These are phyloP conservation scores for Monosporascus sp. DNA, from an alignment of 2,329 filamentous ascomycete genomes.

Conservation along the genomic window DNA sequence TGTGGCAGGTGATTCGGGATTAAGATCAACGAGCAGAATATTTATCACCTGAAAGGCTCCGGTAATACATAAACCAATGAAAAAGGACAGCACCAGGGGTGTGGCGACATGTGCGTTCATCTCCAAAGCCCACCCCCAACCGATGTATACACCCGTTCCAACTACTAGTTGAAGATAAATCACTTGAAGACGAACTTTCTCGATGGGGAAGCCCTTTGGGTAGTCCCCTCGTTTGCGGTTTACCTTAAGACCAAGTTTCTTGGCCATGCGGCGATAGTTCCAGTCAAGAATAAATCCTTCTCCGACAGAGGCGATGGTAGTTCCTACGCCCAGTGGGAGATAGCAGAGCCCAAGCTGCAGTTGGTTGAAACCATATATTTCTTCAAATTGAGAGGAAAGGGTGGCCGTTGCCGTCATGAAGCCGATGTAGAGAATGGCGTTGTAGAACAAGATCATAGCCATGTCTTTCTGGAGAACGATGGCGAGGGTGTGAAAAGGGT, in stretches of 20 bases:
- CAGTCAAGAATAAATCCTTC: constrained; percentile 57
- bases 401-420: constrained; percentile 52
- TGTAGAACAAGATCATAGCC: constrained; percentile 46
- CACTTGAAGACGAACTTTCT: constrained; percentile 48
- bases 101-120: constrained; percentile 45
- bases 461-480: constrained; percentile 55
- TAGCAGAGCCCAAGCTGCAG: constrained; percentile 50
- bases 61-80: constrained; percentile 53
- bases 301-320: constrained; percentile 40
- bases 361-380: constrained; percentile 46
- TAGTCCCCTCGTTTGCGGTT: constrained; percentile 52
- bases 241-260: constrained; percentile 54
- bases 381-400: constrained; percentile 44
- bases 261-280: constrained; percentile 67
- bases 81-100: constrained; percentile 50
- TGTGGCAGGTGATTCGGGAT: constrained; percentile 55
- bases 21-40: constrained; percentile 59
- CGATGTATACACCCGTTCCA: constrained; percentile 47
- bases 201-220: constrained; percentile 48
- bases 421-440: constrained; percentile 49
- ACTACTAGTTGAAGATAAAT: constrained; percentile 49
- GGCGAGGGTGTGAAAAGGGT: constrained; percentile 49
- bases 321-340: constrained; percentile 48
- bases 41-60: constrained; percentile 60
- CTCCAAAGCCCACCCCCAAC: constrained; percentile 55